Conservation (phyloP, 2,329 filamentous ascomycete genomes). For the Niveomyces coronatus region DNA sequence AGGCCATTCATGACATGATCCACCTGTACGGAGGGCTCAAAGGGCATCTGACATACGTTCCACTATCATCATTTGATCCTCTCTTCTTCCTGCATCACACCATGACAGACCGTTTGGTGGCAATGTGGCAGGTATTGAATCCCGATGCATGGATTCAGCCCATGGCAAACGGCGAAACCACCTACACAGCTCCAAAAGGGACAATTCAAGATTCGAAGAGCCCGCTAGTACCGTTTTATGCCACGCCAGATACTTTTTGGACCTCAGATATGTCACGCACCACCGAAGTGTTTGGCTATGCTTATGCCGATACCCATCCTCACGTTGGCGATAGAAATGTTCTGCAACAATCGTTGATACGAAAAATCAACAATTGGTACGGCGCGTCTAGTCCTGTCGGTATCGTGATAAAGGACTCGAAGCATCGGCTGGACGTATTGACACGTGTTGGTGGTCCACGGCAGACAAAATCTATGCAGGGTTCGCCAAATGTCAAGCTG, state of each 20-base stretch:
- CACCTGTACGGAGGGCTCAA: constrained; percentile 48
- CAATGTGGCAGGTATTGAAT: constrained; percentile 68
- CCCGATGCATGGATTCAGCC: constrained; percentile 56
- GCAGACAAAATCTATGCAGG: constrained; percentile 6
- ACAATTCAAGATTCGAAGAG: constrained; percentile 44
- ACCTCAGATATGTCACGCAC: constrained; percentile 52
- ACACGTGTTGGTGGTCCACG: constrained; percentile 12
- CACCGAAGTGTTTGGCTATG: constrained; percentile 58
- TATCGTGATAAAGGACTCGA: constrained; percentile 5
- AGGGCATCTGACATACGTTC: constrained; percentile 61
- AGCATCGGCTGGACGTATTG: not conserved
- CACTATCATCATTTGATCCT: constrained; percentile 69
- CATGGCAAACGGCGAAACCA: constrained; percentile 42
- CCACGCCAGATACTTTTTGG: constrained; percentile 50
- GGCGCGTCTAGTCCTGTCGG: constrained; percentile 21
- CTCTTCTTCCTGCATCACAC: constrained; percentile 69
- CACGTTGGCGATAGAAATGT: constrained; percentile 16
- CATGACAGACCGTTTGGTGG: constrained; percentile 65
- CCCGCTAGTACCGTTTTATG: constrained; percentile 57
- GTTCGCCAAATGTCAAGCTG: constrained; percentile 18
- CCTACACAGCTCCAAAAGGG: constrained; percentile 49
- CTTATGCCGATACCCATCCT: constrained; percentile 52
- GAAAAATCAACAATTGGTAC: constrained; percentile 42
- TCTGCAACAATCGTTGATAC: constrained; percentile 24
- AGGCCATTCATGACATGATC: constrained; percentile 53